phyloP scores from a whole-genome alignment of 441 rosid genomes.

The Breynia disticha region DNA sequence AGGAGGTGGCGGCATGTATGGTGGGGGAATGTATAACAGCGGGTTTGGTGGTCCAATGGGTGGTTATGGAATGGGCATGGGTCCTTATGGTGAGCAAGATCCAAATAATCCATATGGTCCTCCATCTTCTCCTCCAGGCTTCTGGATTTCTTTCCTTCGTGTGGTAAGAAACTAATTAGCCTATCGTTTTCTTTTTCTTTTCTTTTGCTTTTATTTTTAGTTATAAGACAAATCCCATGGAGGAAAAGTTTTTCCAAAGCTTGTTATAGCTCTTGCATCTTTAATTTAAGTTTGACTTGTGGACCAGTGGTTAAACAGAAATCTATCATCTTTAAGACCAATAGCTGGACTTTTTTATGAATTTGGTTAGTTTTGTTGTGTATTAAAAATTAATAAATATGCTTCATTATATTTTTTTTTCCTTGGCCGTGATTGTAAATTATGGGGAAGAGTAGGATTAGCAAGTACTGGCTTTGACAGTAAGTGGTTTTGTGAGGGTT shows the following conservation, averaged over 20 bases:
- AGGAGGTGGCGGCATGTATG: constrained; percentile 20
- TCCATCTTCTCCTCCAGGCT: constrained; percentile 89
- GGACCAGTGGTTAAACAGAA: neutral
- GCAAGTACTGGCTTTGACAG: too few relatives aligned
- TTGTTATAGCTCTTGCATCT: too few relatives aligned
- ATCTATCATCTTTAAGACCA: neutral
- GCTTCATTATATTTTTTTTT: too few relatives aligned
- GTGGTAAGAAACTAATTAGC: constrained; percentile 42
- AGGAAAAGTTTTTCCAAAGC: too few relatives aligned
- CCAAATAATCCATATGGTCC: constrained; percentile 79
- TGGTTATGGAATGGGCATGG: constrained; percentile 81
- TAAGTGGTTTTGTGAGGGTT: too few relatives aligned
- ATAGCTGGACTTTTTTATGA: neutral
- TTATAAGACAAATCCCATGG: too few relatives aligned
- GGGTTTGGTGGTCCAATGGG: constrained; percentile 75
- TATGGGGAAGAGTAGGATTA: too few relatives aligned
- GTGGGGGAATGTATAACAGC: constrained; percentile 49
- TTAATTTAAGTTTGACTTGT: too few relatives aligned
- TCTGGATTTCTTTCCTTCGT: constrained; percentile 88
- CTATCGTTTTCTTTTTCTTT: neutral
- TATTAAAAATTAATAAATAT: too few relatives aligned
- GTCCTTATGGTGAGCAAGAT: constrained; percentile 81
- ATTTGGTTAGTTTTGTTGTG: too few relatives aligned
- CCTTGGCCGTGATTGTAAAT: too few relatives aligned
- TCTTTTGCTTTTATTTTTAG: neutral